Conservation (phyloP, 305 asterid species). For the Withania somnifera region DNA sequence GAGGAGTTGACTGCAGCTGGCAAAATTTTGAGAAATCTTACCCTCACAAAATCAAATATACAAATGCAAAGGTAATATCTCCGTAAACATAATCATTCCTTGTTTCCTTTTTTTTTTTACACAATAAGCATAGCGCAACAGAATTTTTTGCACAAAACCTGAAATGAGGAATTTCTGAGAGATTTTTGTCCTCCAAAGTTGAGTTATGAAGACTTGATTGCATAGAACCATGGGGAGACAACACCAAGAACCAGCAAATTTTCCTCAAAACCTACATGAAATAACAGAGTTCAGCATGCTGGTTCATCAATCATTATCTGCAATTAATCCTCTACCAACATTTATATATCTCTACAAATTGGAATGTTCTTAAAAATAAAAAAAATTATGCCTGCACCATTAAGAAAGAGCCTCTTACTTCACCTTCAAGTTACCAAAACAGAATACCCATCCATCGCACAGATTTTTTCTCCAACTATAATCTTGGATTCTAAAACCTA, state of each 20-base stretch:
- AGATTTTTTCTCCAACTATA: neutral
- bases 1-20: neutral
- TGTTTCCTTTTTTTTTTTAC: neutral
- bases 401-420: neutral
- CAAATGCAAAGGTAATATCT: neutral
- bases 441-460: neutral
- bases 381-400: neutral
- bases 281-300: neutral
- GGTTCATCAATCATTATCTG: neutral
- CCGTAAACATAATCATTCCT: neutral
- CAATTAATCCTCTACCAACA: neutral
- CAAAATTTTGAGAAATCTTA: neutral
- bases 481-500: neutral
- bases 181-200: constrained; percentile 45
- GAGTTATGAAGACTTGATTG: constrained; percentile 49
- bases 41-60: neutral
- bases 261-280: constrained; percentile 36
- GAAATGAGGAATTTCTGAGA: constrained; percentile 46
- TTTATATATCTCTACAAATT: too few relatives aligned
- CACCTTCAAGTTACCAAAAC: neutral
- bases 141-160: constrained; percentile 12
- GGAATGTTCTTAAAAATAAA: neutral
- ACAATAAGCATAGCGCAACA: neutral
- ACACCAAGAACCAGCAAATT: constrained; percentile 47
- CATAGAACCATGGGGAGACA: constrained; percentile 48